Percentiles rank a stretch among this genome's conserved stretches.
Evolutionary conservation across 176 grass and related monocot genomes (phyloP).

Genomic region (Guadua angustifolia): DNA sequence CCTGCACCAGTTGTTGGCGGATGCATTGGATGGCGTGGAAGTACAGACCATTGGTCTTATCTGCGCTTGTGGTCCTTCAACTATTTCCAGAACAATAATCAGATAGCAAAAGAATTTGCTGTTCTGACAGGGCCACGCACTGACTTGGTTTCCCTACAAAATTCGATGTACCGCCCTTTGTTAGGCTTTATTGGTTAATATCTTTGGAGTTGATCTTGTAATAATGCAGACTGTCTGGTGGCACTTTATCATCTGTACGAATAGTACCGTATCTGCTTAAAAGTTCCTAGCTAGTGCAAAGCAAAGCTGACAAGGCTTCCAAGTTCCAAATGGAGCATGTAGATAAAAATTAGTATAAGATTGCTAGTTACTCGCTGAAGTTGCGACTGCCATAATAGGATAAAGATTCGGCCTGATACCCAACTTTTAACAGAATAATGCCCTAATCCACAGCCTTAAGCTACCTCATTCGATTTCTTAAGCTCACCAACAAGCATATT

Average conservation of each 20-base stretch:
- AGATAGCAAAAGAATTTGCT: slow-evolving; percentile 28
- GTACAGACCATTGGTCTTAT: slow-evolving; percentile 52
- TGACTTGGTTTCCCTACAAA: slow-evolving; percentile 15
- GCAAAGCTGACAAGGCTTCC: slow-evolving; percentile 34
- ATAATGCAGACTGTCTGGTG: slow-evolving; percentile 33
- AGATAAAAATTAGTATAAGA: slow-evolving; percentile 32
- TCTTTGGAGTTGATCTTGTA: slow-evolving; percentile 33
- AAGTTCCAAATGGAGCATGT: slow-evolving; percentile 44
- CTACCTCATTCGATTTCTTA: neutral
- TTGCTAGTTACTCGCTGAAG: slow-evolving; percentile 32
- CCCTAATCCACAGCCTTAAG: slow-evolving; percentile 35
- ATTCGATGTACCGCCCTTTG: slow-evolving; percentile 17
- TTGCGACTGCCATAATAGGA: slow-evolving; percentile 25
- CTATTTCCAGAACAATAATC: slow-evolving; percentile 32
- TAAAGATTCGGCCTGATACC: slow-evolving; percentile 28
- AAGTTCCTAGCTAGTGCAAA: slow-evolving; percentile 29
- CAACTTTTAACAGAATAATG: slow-evolving; percentile 45
- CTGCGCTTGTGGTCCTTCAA: slow-evolving; percentile 46
- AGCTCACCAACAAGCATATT: slow-evolving; percentile 35
- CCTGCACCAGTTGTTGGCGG: slow-evolving; percentile 39
- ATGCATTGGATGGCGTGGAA: slow-evolving; percentile 62
- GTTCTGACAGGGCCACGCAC: slow-evolving; percentile 24
- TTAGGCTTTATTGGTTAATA: neutral
- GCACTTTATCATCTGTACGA: slow-evolving; percentile 23
- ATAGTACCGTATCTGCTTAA: slow-evolving; percentile 15